Evolutionary conservation across 805 yeast species (phyloP), one percentile per base, ranked within the genome.

Genomic region (Ogataea parapolymorpha): DNA sequence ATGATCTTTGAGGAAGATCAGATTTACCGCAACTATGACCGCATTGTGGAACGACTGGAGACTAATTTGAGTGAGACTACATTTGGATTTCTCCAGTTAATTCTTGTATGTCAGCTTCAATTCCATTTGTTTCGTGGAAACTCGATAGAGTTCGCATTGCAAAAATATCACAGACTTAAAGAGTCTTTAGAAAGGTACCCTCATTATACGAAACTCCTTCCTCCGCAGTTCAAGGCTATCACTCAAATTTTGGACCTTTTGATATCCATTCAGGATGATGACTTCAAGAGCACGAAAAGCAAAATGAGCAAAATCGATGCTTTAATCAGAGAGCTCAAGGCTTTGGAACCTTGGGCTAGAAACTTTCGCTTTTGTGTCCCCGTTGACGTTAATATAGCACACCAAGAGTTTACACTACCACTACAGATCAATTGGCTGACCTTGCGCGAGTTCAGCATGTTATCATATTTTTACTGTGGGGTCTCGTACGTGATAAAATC

Each of bases 381-480:
- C 8, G 9, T 45, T 3, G 9, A 18, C 2, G 12, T 45, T 16
- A 22, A 35, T 13, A 8, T 43, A 4, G 34, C 22, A 5, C 22
- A 27, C 2, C 17, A 23, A 4, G 9, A 15, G 7, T 6, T 42
- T 14, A 32, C 35, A 37, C 13, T 68, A 45, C 49, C 63, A 3
- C 18, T 59, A 13, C 51, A 58, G 16, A 48, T 71, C 2, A 52
- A 54, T 14, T 74, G 79, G 77, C 40, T 73, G 10, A 59, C 65
- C 11, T 59, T 70, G 4, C 68, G 65, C 30, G 77, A 73, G 41
- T 71, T 69, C 50, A 62, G 65, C 7, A 59, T 70, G 15, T 39
- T 65, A 31, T 58, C 70, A 16, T 71, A 70, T 48, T 65, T 71
- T 32, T 50, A 67, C n/a, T 63, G 70, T 26, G 79, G 74, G 2